These are phyloP conservation scores for Talaromyces sp. DNA, from an alignment of 2,329 filamentous ascomycete genomes.

Conservation along the genomic window DNA sequence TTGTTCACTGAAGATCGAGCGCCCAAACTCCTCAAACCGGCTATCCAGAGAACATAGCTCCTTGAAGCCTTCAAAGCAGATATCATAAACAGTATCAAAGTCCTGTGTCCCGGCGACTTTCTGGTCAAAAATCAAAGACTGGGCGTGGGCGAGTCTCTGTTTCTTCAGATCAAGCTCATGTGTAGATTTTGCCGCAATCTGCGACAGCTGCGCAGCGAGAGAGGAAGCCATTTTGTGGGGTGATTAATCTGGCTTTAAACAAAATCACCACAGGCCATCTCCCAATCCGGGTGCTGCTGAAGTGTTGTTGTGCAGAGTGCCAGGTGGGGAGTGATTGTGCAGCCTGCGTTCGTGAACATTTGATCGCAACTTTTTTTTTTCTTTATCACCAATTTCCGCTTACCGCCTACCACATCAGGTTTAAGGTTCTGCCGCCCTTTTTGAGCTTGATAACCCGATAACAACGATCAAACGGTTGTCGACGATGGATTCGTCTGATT, in stretches of 20 bases:
- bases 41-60: slow-evolving; percentile 86
- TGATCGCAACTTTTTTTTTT: slow-evolving; percentile 42
- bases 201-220: slow-evolving; percentile 90
- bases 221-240: slow-evolving; percentile 71
- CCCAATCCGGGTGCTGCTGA: not conserved
- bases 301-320: not conserved
- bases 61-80: slow-evolving; percentile 86
- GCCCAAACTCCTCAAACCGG: slow-evolving; percentile 73
- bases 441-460: slow-evolving; percentile 8
- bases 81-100: slow-evolving; percentile 82
- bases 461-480: not conserved
- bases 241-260: not conserved
- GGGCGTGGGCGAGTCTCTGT: slow-evolving; percentile 86
- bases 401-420: slow-evolving; percentile 21
- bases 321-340: not conserved
- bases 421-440: slow-evolving; percentile 30
- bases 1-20: slow-evolving; percentile 88
- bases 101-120: slow-evolving; percentile 83
- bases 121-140: slow-evolving; percentile 91
- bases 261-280: slow-evolving; percentile 14
- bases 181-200: slow-evolving; percentile 86
- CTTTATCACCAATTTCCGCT: slow-evolving; percentile 20
- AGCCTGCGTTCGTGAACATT: slow-evolving; percentile 14
- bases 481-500: slow-evolving; percentile 41
- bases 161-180: slow-evolving; percentile 90